Conservation (phyloP, 1,284 basidiomycete genomes). For the Papiliotrema fonsecae region DNA sequence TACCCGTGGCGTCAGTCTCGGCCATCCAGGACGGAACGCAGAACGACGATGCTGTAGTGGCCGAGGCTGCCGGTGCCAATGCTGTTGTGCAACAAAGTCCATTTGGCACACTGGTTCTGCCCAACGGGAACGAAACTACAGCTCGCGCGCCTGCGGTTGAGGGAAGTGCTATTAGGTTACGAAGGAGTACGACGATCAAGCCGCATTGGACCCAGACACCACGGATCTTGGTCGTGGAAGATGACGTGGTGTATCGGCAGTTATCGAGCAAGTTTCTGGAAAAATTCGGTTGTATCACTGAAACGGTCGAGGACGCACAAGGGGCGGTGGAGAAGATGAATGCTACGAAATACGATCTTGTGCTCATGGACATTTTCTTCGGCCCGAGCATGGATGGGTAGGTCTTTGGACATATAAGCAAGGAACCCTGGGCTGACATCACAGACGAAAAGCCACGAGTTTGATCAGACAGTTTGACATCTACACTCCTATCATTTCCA, state of each 20-base stretch:
- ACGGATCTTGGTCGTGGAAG: slow-evolving; percentile 85
- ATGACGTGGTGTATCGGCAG: slow-evolving; percentile 84
- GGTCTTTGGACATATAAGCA: slow-evolving; percentile 6
- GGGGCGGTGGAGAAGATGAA: slow-evolving; percentile 95
- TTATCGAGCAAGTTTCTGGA: slow-evolving; percentile 89
- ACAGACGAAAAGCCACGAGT: slow-evolving; percentile 63
- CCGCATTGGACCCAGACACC: slow-evolving; percentile 85
- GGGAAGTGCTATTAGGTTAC: not conserved
- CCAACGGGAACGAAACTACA: slow-evolving; percentile 1
- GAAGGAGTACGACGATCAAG: slow-evolving; percentile 58
- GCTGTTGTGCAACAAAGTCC: slow-evolving; percentile 16
- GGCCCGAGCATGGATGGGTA: slow-evolving; percentile 46
- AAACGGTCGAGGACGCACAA: slow-evolving; percentile 89
- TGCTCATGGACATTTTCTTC: slow-evolving; percentile 70
- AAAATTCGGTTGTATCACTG: slow-evolving; percentile 90
- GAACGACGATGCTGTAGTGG: not conserved
- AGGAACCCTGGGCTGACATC: not conserved
- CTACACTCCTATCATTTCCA: slow-evolving; percentile 87
- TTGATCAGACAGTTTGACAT: slow-evolving; percentile 89
- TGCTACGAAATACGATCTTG: slow-evolving; percentile 84
- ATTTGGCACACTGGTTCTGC: slow-evolving; percentile 21
- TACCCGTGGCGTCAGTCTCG: not conserved
- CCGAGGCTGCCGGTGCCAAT: slow-evolving; percentile 1
- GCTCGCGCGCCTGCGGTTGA: not conserved
- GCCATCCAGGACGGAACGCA: not conserved